phyloP scores from a whole-genome alignment of 73 alveolate genomes.

The Vitrella brassicaformis region DNA sequence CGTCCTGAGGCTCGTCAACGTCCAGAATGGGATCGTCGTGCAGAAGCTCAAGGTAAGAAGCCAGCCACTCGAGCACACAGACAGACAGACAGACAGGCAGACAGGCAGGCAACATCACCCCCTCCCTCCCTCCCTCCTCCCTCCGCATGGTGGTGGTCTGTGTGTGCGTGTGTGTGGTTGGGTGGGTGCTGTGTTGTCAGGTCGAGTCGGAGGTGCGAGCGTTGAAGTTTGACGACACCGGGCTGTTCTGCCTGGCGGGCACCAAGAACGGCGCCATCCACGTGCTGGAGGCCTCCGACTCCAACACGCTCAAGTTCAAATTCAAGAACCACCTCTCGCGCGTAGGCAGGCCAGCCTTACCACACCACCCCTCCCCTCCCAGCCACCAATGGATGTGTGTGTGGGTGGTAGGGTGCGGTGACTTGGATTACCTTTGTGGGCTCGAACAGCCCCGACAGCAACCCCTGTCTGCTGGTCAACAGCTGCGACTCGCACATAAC shows the following conservation, averaged over 20 bases:
- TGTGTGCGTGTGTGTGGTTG: too few species aligned
- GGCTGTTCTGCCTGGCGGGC: slow-evolving; percentile 30
- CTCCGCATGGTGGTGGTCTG: too few species aligned
- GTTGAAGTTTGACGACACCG: slow-evolving; percentile 35
- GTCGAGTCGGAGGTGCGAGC: slow-evolving; percentile 38
- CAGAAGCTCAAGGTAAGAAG: slow-evolving; percentile 35
- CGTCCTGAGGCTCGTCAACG: slow-evolving; percentile 32
- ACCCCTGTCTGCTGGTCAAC: slow-evolving; percentile 31
- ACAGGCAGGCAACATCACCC: neutral
- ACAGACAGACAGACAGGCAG: neutral
- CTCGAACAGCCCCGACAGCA: neutral
- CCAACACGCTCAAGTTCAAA: slow-evolving; percentile 24
- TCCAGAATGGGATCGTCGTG: slow-evolving; percentile 35
- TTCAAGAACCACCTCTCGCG: slow-evolving; percentile 3
- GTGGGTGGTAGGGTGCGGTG: slow-evolving; percentile 16
- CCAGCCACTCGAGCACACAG: neutral
- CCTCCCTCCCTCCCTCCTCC: too few species aligned
- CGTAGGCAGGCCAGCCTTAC: neutral
- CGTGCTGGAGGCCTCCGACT: slow-evolving; percentile 30
- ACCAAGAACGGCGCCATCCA: slow-evolving; percentile 32
- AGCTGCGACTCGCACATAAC: slow-evolving; percentile 25
- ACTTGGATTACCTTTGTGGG: slow-evolving; percentile 36
- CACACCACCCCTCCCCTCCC: neutral
- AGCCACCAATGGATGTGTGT: neutral
- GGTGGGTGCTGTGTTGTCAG: neutral